Evolutionary conservation across 805 yeast species (phyloP), one percentile per base, ranked within the genome.

Genomic region (Saccharomycopsis fodiens): DNA sequence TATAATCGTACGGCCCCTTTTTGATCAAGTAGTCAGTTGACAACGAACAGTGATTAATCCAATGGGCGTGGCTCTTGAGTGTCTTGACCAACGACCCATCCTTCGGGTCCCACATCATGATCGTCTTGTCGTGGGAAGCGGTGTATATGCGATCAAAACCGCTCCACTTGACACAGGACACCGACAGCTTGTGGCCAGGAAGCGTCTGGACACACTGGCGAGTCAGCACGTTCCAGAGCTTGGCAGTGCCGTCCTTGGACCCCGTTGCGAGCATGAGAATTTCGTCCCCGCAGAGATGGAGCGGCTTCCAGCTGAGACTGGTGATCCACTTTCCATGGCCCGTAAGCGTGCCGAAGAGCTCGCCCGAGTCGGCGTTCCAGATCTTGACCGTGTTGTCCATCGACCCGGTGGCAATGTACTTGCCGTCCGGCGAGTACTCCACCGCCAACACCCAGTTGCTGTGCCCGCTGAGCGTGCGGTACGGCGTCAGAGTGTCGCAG

Each of bases 81-180:
- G 87, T 79, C 59, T 85, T 86, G 29, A 84, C 70, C 54, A 94
- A 77, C 54, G 75, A 76, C 25, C 97, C 97, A 40, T 74, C 76
- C 35, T 72, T 67, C 3, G 85, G 78, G 57, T 85, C 91, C 98
- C 98, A 93, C 1, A 85, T 85, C 62, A 81, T 83, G 53, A 93
- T 82, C 3, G 96, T 85, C 59, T 89, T 91, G 63, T 93, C 98
- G 59, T 93, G 97, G 6, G 97, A 88, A 1, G 85, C 89, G 27
- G 94, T 78, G 62, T 89, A 93, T 30, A 93, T 71, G 16, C 82
- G 70, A 44, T 88, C 86, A 39, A 78, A 68, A 2, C 98, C 98
- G 47, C 96, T 85, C 98, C 98, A 93, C 62, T 82, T 88, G n/a
- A 89, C 94, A 66, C 97, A 87, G 1, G 96, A 82, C 2, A 93